Evolutionary conservation across 1,284 basidiomycete species (phyloP).

Genomic region (Chondrostereum purpureum): DNA sequence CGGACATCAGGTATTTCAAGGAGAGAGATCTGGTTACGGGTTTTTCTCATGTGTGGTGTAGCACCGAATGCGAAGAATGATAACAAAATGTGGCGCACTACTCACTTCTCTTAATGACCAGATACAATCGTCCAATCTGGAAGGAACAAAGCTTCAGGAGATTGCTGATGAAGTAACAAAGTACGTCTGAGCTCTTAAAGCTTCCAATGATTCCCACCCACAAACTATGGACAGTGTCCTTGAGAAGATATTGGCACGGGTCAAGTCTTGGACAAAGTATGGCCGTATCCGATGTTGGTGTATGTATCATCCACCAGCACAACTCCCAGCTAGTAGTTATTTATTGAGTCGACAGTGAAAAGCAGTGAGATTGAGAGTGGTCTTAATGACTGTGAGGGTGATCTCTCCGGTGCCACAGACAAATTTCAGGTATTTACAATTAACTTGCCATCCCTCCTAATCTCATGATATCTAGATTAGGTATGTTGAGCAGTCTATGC

Average conservation of each 20-base stretch:
- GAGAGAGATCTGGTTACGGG: neutral
- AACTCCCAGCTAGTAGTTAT: no score
- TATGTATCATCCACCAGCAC: constrained; percentile 21
- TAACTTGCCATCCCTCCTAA: no score
- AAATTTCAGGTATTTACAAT: constrained; percentile 37
- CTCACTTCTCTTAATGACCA: constrained; percentile 33
- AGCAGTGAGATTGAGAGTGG: constrained; percentile 36
- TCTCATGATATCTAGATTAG: constrained; percentile 34
- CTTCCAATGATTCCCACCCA: neutral
- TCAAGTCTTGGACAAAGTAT: constrained; percentile 30
- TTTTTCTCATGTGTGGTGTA: constrained; percentile 15
- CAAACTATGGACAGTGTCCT: constrained; percentile 27
- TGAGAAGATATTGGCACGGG: constrained; percentile 27
- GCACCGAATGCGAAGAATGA: constrained; percentile 35
- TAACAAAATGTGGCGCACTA: constrained; percentile 33
- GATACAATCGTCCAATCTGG: constrained; percentile 23
- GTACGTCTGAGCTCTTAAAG: constrained; percentile 24
- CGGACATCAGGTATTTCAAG: constrained; percentile 35
- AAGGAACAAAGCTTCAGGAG: constrained; percentile 31
- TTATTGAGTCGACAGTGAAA: constrained; percentile 29
- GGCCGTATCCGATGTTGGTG: constrained; percentile 29
- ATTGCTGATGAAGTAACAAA: constrained; percentile 35
- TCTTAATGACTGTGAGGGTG: constrained; percentile 32
- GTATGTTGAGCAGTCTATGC: constrained; percentile 17
- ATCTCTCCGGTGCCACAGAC: constrained; percentile 34